A percentile compares a stretch with the other conserved stretches of the same genome.
These are phyloP conservation scores for Xylariaceae sp. DNA, from an alignment of 2,329 filamentous ascomycete genomes.

Conservation along the genomic window DNA sequence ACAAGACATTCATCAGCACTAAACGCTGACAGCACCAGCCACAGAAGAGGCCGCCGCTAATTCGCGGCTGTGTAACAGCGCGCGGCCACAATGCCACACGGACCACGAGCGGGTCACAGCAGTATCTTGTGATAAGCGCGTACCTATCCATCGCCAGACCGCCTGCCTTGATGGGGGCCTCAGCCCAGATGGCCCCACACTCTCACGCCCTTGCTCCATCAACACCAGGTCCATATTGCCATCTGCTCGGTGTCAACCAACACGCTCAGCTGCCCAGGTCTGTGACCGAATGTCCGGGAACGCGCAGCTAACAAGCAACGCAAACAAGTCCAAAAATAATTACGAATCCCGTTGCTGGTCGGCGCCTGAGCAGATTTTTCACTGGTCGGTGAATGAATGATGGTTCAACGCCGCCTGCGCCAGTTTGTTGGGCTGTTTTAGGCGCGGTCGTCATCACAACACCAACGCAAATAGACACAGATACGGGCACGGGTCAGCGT, in stretches of 20 bases:
- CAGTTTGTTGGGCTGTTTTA: background rate
- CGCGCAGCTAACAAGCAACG: no score
- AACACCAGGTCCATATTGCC: slow-evolving; percentile 4
- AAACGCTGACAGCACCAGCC: background rate
- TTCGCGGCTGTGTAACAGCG: background rate
- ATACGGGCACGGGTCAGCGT: no score
- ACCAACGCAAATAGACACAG: no score
- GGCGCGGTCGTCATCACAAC: background rate
- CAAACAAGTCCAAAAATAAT: no score
- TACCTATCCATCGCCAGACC: no score
- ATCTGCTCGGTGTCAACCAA: background rate
- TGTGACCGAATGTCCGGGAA: no score
- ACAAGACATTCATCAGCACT: background rate
- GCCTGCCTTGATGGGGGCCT: slow-evolving; percentile 9
- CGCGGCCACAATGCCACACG: background rate
- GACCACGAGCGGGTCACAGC: slow-evolving; percentile 1
- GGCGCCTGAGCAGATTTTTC: no score
- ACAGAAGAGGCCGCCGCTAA: no score
- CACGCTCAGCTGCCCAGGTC: no score
- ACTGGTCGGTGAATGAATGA: background rate
- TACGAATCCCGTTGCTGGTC: no score
- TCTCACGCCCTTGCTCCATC: background rate
- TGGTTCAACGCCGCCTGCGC: background rate
- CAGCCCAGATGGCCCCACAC: background rate
- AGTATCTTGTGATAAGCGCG: no score